Evolutionary conservation across 75 land plant genomes (phyloP).

Genomic region (Picea glauca): DNA sequence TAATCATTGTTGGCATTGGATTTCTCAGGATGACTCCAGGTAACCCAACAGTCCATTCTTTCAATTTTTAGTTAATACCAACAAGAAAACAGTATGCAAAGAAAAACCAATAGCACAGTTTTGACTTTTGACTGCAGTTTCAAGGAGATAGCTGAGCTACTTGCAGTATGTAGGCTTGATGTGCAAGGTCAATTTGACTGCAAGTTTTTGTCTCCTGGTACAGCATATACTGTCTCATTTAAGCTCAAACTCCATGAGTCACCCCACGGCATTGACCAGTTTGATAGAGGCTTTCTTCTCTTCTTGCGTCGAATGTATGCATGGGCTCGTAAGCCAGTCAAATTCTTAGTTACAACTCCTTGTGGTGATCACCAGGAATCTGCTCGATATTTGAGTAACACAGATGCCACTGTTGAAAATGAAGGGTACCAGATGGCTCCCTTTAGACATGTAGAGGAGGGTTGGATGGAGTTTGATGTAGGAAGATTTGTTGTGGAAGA

Average conservation of each 20-base stretch:
- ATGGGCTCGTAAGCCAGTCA: background rate
- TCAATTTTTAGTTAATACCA: background rate
- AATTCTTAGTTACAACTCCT: background rate
- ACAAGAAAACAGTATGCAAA: background rate
- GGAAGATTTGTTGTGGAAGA: conserved; percentile 15
- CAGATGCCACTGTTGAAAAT: background rate
- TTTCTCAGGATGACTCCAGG: conserved; percentile 15
- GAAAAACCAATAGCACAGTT: background rate
- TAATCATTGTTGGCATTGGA: conserved; percentile 35
- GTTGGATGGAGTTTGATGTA: conserved; percentile 18
- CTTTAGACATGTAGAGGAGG: background rate
- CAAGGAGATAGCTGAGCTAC: conserved; percentile 26
- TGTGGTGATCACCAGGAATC: background rate
- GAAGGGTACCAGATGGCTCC: background rate
- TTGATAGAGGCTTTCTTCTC: background rate
- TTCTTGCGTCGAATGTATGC: background rate
- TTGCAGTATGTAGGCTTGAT: conserved; percentile 60
- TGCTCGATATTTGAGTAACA: background rate
- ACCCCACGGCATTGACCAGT: background rate
- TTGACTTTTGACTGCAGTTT: background rate
- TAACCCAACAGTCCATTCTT: background rate
- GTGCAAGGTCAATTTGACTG: conserved; percentile 29
- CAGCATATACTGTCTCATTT: conserved; percentile 30
- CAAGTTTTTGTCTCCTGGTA: conserved; percentile 25
- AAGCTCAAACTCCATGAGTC: background rate